Percentiles rank a stretch among this genome's conserved stretches.
Evolutionary conservation across 2,329 filamentous ascomycete species (phyloP).

Genomic region (Aspergillus jensenii): DNA sequence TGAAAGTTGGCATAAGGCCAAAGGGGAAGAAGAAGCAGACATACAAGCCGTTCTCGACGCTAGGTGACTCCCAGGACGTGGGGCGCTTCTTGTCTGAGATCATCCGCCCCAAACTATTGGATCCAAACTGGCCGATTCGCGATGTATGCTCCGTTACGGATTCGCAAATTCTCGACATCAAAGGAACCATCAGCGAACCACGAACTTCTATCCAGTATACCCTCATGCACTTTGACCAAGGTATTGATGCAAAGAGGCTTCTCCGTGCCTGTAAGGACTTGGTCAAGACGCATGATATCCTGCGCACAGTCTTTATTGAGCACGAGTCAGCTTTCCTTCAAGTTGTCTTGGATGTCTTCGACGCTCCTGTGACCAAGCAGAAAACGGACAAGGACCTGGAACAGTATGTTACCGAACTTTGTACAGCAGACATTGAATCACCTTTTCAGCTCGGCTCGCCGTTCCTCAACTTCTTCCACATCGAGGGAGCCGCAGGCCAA

Average conservation of each 20-base stretch:
- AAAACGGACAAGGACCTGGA: constrained; percentile 49
- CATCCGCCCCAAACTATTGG: constrained; percentile 51
- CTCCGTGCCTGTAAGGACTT: constrained; percentile 45
- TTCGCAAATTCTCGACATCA: constrained; percentile 60
- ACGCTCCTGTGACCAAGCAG: constrained; percentile 47
- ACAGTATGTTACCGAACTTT: constrained; percentile 50
- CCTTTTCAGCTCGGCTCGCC: constrained; percentile 56
- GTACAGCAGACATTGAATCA: constrained; percentile 51
- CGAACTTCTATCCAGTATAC: constrained; percentile 65
- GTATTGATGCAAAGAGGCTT: constrained; percentile 50
- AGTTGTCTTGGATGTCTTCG: constrained; percentile 55
- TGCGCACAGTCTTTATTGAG: constrained; percentile 64
- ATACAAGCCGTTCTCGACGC: constrained; percentile 53
- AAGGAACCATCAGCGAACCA: constrained; percentile 57
- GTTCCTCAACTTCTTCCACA: constrained; percentile 57
- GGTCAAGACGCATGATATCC: constrained; percentile 59
- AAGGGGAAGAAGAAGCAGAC: constrained; percentile 20
- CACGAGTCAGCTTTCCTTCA: constrained; percentile 50
- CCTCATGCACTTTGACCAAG: constrained; percentile 57
- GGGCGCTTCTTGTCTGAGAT: constrained; percentile 45
- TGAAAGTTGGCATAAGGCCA: constrained; percentile 41
- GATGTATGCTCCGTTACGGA: constrained; percentile 59
- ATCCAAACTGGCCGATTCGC: constrained; percentile 50
- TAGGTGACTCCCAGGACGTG: constrained; percentile 36
- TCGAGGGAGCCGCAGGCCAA: constrained; percentile 35